phyloP scores from a whole-genome alignment of 192 early-diverging fungal species.

The Coemansia asiatica region DNA sequence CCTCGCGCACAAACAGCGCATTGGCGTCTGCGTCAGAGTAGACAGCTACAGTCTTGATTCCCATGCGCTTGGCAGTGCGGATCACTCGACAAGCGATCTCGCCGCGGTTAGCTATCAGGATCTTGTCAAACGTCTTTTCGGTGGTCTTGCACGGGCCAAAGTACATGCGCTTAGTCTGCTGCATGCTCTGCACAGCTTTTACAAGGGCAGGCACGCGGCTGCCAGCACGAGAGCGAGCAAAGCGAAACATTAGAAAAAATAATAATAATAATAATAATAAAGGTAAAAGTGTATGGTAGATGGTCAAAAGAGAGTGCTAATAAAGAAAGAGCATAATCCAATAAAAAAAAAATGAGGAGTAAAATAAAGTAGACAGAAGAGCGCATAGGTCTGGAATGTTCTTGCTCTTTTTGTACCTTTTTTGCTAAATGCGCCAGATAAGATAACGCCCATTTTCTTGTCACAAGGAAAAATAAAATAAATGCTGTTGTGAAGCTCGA shows the following conservation, averaged over 20 bases:
- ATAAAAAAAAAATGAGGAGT: too few species aligned
- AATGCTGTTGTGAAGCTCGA: too few species aligned
- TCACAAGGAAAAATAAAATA: too few species aligned
- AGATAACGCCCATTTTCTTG: too few species aligned
- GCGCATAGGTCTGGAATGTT: too few species aligned
- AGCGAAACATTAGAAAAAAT: background rate
- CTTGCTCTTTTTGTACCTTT: too few species aligned
- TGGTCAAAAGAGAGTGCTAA: background rate
- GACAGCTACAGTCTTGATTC: conserved; percentile 91
- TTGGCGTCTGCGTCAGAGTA: conserved; percentile 92
- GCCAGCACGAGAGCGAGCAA: background rate
- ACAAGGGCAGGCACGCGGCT: background rate
- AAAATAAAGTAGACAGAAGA: too few species aligned
- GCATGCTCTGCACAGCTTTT: background rate
- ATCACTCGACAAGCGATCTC: conserved; percentile 96
- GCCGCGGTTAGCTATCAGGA: conserved; percentile 93
- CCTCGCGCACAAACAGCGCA: conserved; percentile 81
- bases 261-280: background rate
- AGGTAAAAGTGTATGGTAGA: background rate
- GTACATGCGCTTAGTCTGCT: background rate
- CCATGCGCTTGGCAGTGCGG: conserved; percentile 87
- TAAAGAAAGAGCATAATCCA: too few species aligned
- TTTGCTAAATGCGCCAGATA: too few species aligned
- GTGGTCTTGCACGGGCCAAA: conserved; percentile 17
- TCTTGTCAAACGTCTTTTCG: conserved; percentile 73